Evolutionary conservation across 2,329 filamentous ascomycete species (phyloP), one percentile per base, ranked within the genome.

Genomic region (Aspergillus ruber): DNA sequence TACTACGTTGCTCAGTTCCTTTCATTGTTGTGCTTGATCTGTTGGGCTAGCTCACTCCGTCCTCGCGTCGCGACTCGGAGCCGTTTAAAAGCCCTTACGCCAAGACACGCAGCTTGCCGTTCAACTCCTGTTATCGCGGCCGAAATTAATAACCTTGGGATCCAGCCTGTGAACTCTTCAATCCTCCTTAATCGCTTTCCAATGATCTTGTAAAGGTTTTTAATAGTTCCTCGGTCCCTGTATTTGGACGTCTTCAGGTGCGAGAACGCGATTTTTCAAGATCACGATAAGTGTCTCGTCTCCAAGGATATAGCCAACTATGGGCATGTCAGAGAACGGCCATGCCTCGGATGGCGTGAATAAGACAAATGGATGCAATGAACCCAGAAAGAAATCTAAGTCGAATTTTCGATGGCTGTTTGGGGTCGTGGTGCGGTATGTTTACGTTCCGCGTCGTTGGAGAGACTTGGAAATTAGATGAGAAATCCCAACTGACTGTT

Each of bases 401-500:
- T 49, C 50, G 44, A 46, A 56, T 23, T 27, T 67, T 13, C 58
- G 64, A 32, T 69, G 67, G 67, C 63, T 61, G 18, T 27, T 67
- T 29, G 65, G 65, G 20, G 47, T 69, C 44, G 43, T 65, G 20
- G 59, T 65, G 43, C 63, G 67, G 67, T 70, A 60, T 46, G 66
- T 52, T 43, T 6, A 18, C 18, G 9, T 18, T 39, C 36, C 17
- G 15, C 17, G 10, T 39, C 18, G 17, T 36, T 36, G 6, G 17
- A 18, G 33, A 10, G 9, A 21, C 10, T 10, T 17, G 18, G 18
- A 12, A 15, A 21, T 39, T 39, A 18, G 4, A 10, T 39, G 33
- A 35, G 33, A 10, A 17, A 7, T 35, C 13, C 33, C 3, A 35
- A 17, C 33, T 35, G 35, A 35, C 33, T 8, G 6, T 35, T 36